Base-by-base conservation (phyloP, 805 yeast genomes). In the Tetrapisispora namnaoensis region DNA sequence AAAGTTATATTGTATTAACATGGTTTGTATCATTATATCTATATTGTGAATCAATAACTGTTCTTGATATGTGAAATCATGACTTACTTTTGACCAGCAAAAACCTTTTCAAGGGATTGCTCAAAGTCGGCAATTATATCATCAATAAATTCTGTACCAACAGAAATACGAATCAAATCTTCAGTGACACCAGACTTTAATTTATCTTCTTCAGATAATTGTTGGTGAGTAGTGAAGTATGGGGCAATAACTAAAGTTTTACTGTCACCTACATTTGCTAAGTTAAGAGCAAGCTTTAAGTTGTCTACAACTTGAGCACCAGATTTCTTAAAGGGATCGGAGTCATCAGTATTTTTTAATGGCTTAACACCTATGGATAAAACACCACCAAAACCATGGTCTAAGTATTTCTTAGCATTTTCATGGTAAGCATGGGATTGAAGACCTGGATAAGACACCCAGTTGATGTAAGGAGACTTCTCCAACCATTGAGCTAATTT, bases 241-340 rank as follows among this genome's bases (percentile, higher is more conserved):
- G 99, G 99, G 48, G 96, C 90, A 68, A 91, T 91, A 50, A 91
- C 95, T 65, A 91, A 77, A 42, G 98, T 87, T 74, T 91, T 93
- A 45, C 91, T 82, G 63, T 91, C 99, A 65, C 99, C 99, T 51
- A 91, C 97, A 62, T 91, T 91, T 45, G 99, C 98, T 65, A 93
- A 79, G 72, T 89, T 86, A 32, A 95, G 83, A 49, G 95, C 95
- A 50, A 93, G 70, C 69, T 87, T 79, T 68, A 93, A 78, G 58
- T 70, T 72, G 68, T 90, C 96, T 52, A 87, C 96, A 52, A 89
- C 87, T 58, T 74, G 77, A 48, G 91, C 90, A 58, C 95, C 88
- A 38, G 90, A 79, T 55, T 81, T 84, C 58, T 79, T 65, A 72
- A 85, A 86, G 53, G 80, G 83, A 51, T 74, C 72, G n/a, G 66